These are phyloP conservation scores for Magnaporthiopsis incrustans DNA, from an alignment of 2,329 filamentous ascomycete species.

Conservation along the genomic window DNA sequence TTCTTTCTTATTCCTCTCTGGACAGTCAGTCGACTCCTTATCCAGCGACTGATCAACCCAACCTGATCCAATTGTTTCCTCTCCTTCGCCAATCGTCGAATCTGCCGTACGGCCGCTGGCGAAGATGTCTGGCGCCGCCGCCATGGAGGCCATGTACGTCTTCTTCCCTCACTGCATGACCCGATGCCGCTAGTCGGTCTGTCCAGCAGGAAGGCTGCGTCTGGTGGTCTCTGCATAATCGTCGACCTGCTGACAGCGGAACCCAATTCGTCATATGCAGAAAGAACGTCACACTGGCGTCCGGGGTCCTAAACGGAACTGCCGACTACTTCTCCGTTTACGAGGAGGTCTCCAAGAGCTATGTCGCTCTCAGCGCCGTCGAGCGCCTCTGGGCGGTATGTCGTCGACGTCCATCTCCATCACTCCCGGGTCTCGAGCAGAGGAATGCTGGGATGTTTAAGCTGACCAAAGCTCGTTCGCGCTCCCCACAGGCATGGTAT, in stretches of 20 bases:
- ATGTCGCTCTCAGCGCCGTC: slow-evolving; percentile 76
- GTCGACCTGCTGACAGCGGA: slow-evolving; percentile 8
- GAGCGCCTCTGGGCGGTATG: slow-evolving; percentile 83
- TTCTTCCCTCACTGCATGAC: not conserved
- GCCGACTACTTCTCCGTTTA: slow-evolving; percentile 49
- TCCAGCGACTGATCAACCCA: not conserved
- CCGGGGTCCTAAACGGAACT: slow-evolving; percentile 36
- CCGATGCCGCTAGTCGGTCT: not conserved
- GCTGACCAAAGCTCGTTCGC: slow-evolving; percentile 12
- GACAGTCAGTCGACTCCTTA: not conserved
- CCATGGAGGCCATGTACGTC: slow-evolving; percentile 8
- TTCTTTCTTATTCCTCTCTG: not conserved
- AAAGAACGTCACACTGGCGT: slow-evolving; percentile 38
- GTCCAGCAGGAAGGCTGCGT: not conserved
- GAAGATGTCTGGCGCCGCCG: slow-evolving; percentile 2
- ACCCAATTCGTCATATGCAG: not conserved
- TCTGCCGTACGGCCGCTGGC: not conserved
- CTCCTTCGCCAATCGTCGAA: not conserved
- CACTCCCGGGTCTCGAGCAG: slow-evolving; percentile 1
- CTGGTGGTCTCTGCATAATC: not conserved
- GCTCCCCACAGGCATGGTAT: slow-evolving; percentile 64
- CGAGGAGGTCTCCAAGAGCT: slow-evolving; percentile 60
- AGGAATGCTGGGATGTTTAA: not conserved
- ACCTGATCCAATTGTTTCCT: not conserved
- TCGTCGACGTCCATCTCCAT: slow-evolving; percentile 15